phyloP scores from a whole-genome alignment of 2,329 filamentous ascomycete genomes.

The Penicillium psychrosexuale region DNA sequence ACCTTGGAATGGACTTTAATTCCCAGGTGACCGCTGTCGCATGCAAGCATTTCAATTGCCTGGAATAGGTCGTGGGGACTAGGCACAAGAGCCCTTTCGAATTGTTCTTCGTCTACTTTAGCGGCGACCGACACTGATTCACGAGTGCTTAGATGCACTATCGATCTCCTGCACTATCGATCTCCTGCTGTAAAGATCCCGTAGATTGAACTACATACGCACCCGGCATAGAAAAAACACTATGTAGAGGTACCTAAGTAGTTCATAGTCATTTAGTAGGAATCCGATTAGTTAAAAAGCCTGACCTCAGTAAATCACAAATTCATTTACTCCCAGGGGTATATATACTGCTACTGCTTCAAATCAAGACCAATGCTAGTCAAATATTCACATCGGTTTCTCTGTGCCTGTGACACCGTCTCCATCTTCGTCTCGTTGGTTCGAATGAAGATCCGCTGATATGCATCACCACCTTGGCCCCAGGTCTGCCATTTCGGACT shows the following conservation, averaged over 20 bases:
- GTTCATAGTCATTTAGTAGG: not conserved
- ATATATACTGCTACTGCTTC: conserved; percentile 40
- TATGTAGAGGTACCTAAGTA: not conserved
- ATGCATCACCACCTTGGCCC: conserved; percentile 23
- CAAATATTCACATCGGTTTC: conserved; percentile 50
- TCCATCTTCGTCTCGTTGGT: conserved; percentile 50
- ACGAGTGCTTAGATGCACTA: too few species aligned
- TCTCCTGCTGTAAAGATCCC: too few species aligned
- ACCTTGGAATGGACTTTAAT: too few species aligned
- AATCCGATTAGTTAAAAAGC: not conserved
- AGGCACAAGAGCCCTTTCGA: too few species aligned
- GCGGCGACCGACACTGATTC: too few species aligned
- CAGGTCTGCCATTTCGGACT: conserved; percentile 55
- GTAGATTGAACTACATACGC: too few species aligned
- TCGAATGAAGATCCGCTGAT: conserved; percentile 43
- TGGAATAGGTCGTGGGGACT: too few species aligned
- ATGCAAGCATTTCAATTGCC: too few species aligned
- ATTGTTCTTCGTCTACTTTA: too few species aligned
- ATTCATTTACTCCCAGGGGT: not conserved
- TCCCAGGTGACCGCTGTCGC: too few species aligned
- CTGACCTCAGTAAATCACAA: not conserved
- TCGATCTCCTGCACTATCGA: too few species aligned
- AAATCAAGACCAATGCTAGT: conserved; percentile 48
- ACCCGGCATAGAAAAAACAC: too few species aligned
- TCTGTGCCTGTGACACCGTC: conserved; percentile 39